Percentiles rank a stretch among this genome's conserved stretches.
Evolutionary conservation across 441 rosid species (phyloP).

Genomic region (Lepidium campestre): DNA sequence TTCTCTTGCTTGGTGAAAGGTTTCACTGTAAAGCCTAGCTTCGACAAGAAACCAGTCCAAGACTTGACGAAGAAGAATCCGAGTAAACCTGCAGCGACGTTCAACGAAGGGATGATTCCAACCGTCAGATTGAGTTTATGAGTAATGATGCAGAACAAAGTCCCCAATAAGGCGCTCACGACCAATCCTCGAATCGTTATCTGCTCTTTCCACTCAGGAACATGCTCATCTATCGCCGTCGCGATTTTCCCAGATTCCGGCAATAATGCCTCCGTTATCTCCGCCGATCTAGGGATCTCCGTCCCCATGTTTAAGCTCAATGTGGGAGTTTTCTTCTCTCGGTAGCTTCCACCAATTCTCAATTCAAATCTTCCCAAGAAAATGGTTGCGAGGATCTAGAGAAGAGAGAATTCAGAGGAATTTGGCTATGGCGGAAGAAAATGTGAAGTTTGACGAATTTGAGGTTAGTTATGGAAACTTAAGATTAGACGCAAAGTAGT

Average conservation of each 20-base stretch:
- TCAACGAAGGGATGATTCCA: constrained; percentile 84
- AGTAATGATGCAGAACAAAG: constrained; percentile 76
- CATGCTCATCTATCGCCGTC: constrained; percentile 27
- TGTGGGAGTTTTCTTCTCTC: not conserved
- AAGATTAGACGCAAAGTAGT: constrained; percentile 12
- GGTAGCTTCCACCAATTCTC: not conserved
- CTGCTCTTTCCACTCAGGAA: constrained; percentile 87
- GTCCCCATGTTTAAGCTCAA: constrained; percentile 46
- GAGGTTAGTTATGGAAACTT: constrained; percentile 6
- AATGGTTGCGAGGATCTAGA: not conserved
- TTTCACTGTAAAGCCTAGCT: constrained; percentile 48
- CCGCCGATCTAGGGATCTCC: constrained; percentile 33
- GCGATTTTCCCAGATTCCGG: constrained; percentile 20
- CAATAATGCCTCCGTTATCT: constrained; percentile 49
- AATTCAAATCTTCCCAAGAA: not conserved
- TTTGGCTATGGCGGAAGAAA: not conserved
- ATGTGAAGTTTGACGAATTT: constrained; percentile 3
- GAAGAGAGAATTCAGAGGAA: not conserved
- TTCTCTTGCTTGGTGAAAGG: constrained; percentile 87
- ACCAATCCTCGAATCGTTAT: constrained; percentile 66
- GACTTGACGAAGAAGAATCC: constrained; percentile 89
- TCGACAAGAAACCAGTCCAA: constrained; percentile 67
- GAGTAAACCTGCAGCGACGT: constrained; percentile 81
- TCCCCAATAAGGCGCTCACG: constrained; percentile 64
- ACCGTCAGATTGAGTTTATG: constrained; percentile 87